Evolutionary conservation across 331 rosid genomes (phyloP), one percentile per base, ranked within the genome.

Genomic region (Arachis monticola): DNA sequence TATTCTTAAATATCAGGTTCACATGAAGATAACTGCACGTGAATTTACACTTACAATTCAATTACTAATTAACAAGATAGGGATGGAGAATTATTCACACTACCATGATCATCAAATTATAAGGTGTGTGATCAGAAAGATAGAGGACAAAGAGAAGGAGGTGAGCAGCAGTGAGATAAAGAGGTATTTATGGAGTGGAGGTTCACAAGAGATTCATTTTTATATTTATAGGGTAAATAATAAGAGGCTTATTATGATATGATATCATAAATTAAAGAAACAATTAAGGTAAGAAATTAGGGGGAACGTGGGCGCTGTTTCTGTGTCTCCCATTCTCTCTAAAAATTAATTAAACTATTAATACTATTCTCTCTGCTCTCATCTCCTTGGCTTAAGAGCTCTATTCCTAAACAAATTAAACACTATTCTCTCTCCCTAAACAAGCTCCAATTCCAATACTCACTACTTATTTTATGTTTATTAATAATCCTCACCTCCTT

Each of bases 291-390:
- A 46, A 87, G 91, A 81, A 68, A 79, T 70, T 87, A 81, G 85
- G 86, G 67, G 74, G 93, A 94, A 94, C 99, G 96, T 94, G 99
- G 97, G 96, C 76, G 89, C 86, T 88, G 97, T 94, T 94, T 90
- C 92, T 83, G 79, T 94, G 97, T 94, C 96, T 92, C 96, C 96
- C 91, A 90, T 88, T 85, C 83, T 77, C 69, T 64, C 79, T 79
- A 81, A 81, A 27, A 27, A 27, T 27, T 27, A 27, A 27, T 27
- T 27, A 27, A 27, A 86, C 30, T 27, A 27, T 27, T 27, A 27
- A 27, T 27, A 27, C 80, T 75, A 84, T 79, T 52, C 22, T 67
- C 83, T 57, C 78, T 84, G 83, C 86, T 27, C 30, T 84, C 87
- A 77, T 93, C 93, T 74, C 71, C 97, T 93, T 83, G 98, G 93